Evolutionary conservation across 2,329 filamentous ascomycete species (phyloP).

Genomic region (Fusarium protoensiforme): DNA sequence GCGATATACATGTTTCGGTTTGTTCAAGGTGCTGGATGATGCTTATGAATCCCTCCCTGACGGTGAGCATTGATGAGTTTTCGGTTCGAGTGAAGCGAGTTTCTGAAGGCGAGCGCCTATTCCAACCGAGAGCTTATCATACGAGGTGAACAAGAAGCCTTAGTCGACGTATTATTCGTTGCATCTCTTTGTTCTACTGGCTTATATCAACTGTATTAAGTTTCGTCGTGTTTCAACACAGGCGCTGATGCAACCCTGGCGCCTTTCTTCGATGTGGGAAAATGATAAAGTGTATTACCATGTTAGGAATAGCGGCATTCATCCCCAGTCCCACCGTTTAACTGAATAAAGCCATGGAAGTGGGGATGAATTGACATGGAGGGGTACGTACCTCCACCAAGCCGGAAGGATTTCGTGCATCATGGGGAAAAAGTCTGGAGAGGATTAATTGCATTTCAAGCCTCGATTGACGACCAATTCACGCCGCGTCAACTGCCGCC

Average conservation of each 20-base stretch:
- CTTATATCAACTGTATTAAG: slow-evolving; percentile 1
- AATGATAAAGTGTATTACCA: not conserved
- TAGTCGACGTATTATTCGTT: not conserved
- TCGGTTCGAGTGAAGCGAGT: not conserved
- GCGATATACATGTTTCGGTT: slow-evolving; percentile 40
- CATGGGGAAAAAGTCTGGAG: slow-evolving; percentile 25
- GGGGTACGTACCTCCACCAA: slow-evolving; percentile 31
- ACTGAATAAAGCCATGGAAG: slow-evolving; percentile 2
- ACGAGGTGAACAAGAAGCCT: not conserved
- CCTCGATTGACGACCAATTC: slow-evolving; percentile 2
- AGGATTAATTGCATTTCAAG: slow-evolving; percentile 7
- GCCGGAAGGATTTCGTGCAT: slow-evolving; percentile 26
- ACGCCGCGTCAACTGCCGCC: slow-evolving; percentile 2
- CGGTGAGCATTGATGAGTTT: not conserved
- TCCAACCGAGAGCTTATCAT: not conserved
- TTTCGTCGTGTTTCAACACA: not conserved
- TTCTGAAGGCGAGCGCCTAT: not conserved
- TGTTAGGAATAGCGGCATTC: not conserved
- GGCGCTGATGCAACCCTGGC: not conserved
- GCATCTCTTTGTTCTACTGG: not conserved
- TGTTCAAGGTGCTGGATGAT: slow-evolving; percentile 16
- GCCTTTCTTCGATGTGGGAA: not conserved
- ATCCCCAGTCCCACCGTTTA: not conserved
- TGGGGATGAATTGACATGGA: not conserved
- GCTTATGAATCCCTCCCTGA: not conserved